Percentiles rank a stretch among this genome's conserved stretches.
Evolutionary conservation across 371 early-diverging fungal species (phyloP).

Genomic region (Circinella umbellata): DNA sequence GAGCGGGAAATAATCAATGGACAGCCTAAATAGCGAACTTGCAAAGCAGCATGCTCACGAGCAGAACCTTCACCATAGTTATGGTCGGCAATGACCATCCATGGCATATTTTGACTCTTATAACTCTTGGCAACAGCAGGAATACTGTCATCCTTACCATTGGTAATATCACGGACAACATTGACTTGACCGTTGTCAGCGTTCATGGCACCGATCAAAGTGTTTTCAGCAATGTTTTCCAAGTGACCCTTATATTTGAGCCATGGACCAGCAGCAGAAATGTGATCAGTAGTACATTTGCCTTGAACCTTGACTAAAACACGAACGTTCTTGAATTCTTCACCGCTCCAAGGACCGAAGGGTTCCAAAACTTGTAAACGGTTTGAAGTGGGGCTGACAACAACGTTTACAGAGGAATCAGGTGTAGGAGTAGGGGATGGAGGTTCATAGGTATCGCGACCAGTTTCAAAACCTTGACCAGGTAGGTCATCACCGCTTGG

Average conservation of each 20-base stretch:
- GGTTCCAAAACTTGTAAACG: constrained; percentile 89
- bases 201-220: constrained; percentile 94
- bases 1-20: constrained; percentile 86
- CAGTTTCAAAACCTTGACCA: constrained; percentile 82
- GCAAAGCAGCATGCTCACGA: constrained; percentile 97
- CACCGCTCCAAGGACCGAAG: constrained; percentile 80
- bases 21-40: constrained; percentile 93
- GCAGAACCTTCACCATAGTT: constrained; percentile 99
- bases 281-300: constrained; percentile 98
- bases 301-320: constrained; percentile 94
- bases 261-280: constrained; percentile 96
- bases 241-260: constrained; percentile 97
- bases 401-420: constrained; percentile 60
- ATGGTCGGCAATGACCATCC: constrained; percentile 94
- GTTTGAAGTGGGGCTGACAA: constrained; percentile 72
- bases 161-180: constrained; percentile 74
- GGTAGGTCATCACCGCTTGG: constrained; percentile 92
- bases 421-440: constrained; percentile 66
- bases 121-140: constrained; percentile 91
- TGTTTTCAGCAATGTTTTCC: constrained; percentile 96
- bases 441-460: constrained; percentile 66
- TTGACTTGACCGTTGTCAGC: constrained; percentile 91
- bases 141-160: constrained; percentile 74
- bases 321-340: constrained; percentile 76
- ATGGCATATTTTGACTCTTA: constrained; percentile 79